Conservation (phyloP, 2,329 filamentous ascomycete genomes). For the Reticulascus tulasneorum region DNA sequence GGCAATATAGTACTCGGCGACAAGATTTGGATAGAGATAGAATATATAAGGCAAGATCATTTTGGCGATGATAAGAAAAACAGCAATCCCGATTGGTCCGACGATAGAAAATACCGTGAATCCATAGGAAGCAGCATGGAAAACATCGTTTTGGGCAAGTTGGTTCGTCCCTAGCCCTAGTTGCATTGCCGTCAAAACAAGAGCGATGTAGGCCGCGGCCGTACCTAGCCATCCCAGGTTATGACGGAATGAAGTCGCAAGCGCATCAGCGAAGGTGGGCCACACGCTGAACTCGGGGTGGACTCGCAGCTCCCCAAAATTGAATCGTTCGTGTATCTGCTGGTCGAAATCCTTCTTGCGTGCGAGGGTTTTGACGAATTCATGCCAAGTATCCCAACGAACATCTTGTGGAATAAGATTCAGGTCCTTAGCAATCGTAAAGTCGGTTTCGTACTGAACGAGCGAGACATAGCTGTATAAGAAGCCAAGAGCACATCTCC, state of each 20-base stretch:
- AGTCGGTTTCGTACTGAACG: conserved; percentile 32
- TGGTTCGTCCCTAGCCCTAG: conserved; percentile 34
- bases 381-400: conserved; percentile 35
- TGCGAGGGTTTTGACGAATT: conserved; percentile 25
- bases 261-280: conserved; percentile 20
- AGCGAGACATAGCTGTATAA: conserved; percentile 33
- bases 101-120: conserved; percentile 45
- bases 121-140: conserved; percentile 39
- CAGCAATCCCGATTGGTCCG: conserved; percentile 25
- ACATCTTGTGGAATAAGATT: conserved; percentile 29
- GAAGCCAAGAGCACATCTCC: conserved; percentile 29
- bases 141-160: conserved; percentile 27
- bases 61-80: conserved; percentile 17
- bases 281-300: too few species aligned
- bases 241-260: conserved; percentile 38
- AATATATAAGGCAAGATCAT: background rate
- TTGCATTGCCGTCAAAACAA: conserved; percentile 47
- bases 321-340: conserved; percentile 32
- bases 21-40: background rate
- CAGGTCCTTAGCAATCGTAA: conserved; percentile 29
- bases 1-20: background rate
- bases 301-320: conserved; percentile 39
- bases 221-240: conserved; percentile 37
- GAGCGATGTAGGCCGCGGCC: conserved; percentile 35
- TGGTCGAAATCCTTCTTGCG: conserved; percentile 22